Percentiles rank a stretch among this genome's conserved stretches.
Conservation (phyloP, 495 filamentous ascomycete genomes). For the Penicillium ochrochloron region DNA sequence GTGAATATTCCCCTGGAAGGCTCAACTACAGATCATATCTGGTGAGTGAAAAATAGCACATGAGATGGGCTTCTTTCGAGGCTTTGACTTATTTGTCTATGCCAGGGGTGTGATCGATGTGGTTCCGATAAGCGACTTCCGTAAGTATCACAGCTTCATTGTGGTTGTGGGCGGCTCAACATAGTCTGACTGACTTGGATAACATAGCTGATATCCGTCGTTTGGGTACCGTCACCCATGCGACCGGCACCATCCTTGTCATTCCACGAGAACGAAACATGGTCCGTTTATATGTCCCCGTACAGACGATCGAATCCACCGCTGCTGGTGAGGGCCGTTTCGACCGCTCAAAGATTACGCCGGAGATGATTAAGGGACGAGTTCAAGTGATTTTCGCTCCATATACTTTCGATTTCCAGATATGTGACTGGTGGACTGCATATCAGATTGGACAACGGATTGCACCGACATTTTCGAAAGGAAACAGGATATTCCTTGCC, state of each 20-base stretch:
- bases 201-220: constrained; percentile 61
- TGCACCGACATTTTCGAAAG: constrained; percentile 65
- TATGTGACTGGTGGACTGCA: constrained; percentile 64
- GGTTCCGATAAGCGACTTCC: constrained; percentile 68
- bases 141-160: constrained; percentile 30
- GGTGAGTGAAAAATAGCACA: constrained; percentile 34
- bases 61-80: neutral
- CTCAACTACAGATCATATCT: constrained; percentile 63
- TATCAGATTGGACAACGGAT: constrained; percentile 75
- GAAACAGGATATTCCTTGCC: constrained; percentile 73
- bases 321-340: constrained; percentile 22
- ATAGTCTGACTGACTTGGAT: neutral
- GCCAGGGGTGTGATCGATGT: constrained; percentile 62
- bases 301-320: constrained; percentile 42
- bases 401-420: constrained; percentile 63
- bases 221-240: constrained; percentile 61
- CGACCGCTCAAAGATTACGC: constrained; percentile 62
- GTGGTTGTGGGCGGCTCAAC: neutral
- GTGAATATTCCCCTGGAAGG: constrained; percentile 60
- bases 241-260: constrained; percentile 65
- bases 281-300: constrained; percentile 72
- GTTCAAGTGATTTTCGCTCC: constrained; percentile 65
- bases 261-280: constrained; percentile 71
- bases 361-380: constrained; percentile 59
- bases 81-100: constrained; percentile 4